Conservation (phyloP, 495 filamentous ascomycete genomes). For the Coniosporium apollinis region DNA sequence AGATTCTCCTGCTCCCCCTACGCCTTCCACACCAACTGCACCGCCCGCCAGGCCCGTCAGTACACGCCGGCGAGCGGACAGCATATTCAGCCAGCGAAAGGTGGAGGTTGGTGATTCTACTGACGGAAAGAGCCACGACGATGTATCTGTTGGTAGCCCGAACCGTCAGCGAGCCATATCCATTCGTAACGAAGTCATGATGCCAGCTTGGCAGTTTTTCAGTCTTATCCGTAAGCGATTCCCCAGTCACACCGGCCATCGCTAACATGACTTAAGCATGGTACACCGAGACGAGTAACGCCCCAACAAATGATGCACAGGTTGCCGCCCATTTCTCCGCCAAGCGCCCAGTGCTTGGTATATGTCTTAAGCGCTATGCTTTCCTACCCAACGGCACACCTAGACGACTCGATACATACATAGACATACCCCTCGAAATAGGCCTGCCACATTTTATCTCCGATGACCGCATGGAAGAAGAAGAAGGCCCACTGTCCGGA, state of each 20-base stretch:
- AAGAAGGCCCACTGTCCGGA: conserved; percentile 47
- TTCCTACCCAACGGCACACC: conserved; percentile 52
- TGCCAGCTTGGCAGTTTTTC: conserved; percentile 98
- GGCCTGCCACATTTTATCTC: conserved; percentile 78
- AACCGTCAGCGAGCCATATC: no score
- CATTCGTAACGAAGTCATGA: conserved; percentile 68
- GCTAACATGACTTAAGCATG: conserved; percentile 35
- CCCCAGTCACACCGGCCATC: no score
- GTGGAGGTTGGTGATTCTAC: conserved; percentile 26
- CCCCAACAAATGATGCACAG: conserved; percentile 49
- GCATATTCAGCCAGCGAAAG: conserved; percentile 46
- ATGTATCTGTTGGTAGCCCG: conserved; percentile 12
- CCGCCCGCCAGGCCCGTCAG: conserved; percentile 12
- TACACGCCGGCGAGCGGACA: conserved; percentile 31
- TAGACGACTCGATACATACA: conserved; percentile 53
- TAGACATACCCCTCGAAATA: conserved; percentile 87
- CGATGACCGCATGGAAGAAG: conserved; percentile 49
- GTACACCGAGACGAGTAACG: conserved; percentile 57
- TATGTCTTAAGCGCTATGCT: conserved; percentile 83
- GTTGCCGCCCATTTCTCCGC: conserved; percentile 56
- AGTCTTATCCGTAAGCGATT: conserved; percentile 63
- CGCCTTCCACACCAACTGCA: conserved; percentile 22
- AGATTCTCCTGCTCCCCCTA: conserved; percentile 23
- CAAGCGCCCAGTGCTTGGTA: conserved; percentile 68
- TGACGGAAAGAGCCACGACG: conserved; percentile 22